phyloP scores from a whole-genome alignment of 495 filamentous ascomycete genomes.

The Podospora comata region DNA sequence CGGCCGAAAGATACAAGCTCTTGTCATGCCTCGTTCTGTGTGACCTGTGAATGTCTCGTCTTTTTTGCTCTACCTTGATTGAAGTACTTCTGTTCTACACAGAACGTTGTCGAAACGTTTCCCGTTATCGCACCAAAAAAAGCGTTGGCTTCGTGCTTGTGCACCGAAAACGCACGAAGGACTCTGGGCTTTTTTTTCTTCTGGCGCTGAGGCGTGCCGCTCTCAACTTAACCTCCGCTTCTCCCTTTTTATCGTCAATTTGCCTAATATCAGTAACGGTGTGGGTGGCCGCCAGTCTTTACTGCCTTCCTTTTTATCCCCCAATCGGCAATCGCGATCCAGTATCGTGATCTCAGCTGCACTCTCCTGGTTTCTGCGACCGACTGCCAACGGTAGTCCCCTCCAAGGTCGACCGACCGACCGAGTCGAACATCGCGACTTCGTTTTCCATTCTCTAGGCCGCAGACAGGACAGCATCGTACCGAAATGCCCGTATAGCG shows the following conservation, averaged over 20 bases:
- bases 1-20: constrained; percentile 9
- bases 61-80: neutral
- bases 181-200: neutral
- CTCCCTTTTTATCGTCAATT: neutral
- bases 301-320: neutral
- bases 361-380: neutral
- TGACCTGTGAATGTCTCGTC: constrained; percentile 11
- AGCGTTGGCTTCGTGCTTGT: neutral
- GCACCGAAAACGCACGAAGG: neutral
- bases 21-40: constrained; percentile 6
- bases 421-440: neutral
- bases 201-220: neutral
- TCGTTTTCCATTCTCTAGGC: neutral
- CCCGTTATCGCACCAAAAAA: neutral
- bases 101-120: neutral
- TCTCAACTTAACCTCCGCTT: neutral
- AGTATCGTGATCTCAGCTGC: neutral
- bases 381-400: neutral
- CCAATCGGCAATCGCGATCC: neutral
- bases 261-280: constrained; percentile 2
- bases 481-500: neutral
- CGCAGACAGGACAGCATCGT: too few species aligned
- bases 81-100: neutral
- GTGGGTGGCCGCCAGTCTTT: constrained; percentile 1
- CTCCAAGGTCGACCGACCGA: neutral